Evolutionary conservation across 2,329 filamentous ascomycete genomes (phyloP).

Genomic region (Trichoderma breve): DNA sequence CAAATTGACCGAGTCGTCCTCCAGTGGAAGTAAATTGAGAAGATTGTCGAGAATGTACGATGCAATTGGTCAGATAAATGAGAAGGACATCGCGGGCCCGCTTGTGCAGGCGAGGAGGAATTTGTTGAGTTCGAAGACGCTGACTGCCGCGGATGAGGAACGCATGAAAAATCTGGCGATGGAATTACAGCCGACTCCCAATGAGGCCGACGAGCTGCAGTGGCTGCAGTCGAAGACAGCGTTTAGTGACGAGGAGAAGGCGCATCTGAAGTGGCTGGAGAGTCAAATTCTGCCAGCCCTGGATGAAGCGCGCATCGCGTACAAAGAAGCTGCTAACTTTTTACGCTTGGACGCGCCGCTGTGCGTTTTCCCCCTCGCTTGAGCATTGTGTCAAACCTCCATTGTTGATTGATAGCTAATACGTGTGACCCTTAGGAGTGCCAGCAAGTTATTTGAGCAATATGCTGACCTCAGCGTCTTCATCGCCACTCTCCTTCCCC

Average conservation of each 20-base stretch:
- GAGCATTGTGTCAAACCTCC: background rate
- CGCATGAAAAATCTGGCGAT: accelerated
- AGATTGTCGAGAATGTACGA: slow-evolving; percentile 80
- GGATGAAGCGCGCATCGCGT: slow-evolving; percentile 75
- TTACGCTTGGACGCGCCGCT: slow-evolving; percentile 43
- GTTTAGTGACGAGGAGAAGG: background rate
- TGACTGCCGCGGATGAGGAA: background rate
- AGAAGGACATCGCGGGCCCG: background rate
- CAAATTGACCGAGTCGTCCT: slow-evolving; percentile 71
- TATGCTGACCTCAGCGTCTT: slow-evolving; percentile 83
- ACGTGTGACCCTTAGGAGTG: slow-evolving; percentile 42
- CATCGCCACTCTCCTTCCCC: slow-evolving; percentile 50
- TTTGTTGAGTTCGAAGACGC: background rate
- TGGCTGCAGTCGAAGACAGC: background rate
- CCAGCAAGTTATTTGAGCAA: slow-evolving; percentile 92
- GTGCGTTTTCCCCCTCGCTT: background rate
- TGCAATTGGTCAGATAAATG: slow-evolving; percentile 85
- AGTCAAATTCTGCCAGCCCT: slow-evolving; percentile 31
- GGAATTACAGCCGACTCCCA: background rate
- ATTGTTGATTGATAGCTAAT: background rate
- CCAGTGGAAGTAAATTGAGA: slow-evolving; percentile 83
- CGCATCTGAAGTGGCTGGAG: background rate
- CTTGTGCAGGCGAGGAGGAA: background rate
- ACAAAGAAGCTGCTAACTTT: slow-evolving; percentile 84
- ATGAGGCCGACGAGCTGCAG: background rate